These are phyloP conservation scores for Colletotrichum sp. DNA, from an alignment of 2,329 filamentous ascomycete genomes.

Conservation along the genomic window DNA sequence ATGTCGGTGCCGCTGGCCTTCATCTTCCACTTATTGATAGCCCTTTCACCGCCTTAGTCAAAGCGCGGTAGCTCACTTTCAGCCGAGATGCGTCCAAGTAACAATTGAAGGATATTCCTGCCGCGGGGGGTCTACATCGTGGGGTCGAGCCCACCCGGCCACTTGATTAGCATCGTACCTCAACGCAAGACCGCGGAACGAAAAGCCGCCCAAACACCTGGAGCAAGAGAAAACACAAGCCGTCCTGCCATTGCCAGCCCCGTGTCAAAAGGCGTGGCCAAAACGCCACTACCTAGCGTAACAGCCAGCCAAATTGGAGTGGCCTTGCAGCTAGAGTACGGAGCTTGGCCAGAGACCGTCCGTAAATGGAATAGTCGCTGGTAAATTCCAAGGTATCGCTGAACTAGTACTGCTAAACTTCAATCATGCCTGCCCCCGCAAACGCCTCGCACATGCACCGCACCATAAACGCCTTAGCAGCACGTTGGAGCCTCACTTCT, in stretches of 20 bases:
- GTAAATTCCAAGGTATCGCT: not conserved
- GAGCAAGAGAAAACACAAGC: not conserved
- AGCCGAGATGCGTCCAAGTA: not conserved
- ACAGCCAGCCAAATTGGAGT: not conserved
- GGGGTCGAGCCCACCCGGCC: not conserved
- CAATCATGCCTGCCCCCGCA: not conserved
- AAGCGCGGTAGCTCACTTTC: not conserved
- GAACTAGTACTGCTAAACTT: not conserved
- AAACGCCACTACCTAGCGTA: not conserved
- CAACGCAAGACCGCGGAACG: not conserved
- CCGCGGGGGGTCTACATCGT: not conserved
- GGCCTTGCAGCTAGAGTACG: not conserved
- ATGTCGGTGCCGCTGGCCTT: not conserved
- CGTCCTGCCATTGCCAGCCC: not conserved
- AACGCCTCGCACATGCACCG: not conserved
- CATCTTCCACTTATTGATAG: not conserved
- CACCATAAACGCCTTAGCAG: not conserved
- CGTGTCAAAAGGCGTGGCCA: not conserved
- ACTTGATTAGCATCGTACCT: not conserved
- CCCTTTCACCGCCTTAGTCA: not conserved
- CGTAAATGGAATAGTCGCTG: not conserved
- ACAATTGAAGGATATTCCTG: not conserved
- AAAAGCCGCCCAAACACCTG: not conserved
- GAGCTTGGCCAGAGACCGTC: not conserved
- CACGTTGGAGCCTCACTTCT: slow-evolving; percentile 29